These are phyloP conservation scores for Pyrus bretschneideri DNA, from an alignment of 306 rosid species.

Conservation along the genomic window DNA sequence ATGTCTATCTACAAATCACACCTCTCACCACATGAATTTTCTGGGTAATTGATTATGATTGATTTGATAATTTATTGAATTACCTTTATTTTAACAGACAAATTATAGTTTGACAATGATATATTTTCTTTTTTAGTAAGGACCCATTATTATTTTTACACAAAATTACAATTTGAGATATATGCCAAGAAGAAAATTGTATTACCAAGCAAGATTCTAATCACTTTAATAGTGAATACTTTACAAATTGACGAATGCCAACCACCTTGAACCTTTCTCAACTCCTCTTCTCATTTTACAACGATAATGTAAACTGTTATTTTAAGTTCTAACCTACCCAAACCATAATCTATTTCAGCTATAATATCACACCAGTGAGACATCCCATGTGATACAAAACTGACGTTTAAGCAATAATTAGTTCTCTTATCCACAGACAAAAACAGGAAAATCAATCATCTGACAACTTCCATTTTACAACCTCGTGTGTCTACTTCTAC, in stretches of 20 bases:
- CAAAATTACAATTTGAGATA: too few species aligned
- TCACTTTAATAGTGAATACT: not conserved
- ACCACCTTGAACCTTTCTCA: not conserved
- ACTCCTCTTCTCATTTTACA: not conserved
- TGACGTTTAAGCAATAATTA: slow-evolving; percentile 31
- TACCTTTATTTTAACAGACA: not conserved
- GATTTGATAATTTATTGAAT: not conserved
- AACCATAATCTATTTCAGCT: not conserved
- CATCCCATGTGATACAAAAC: slow-evolving; percentile 63
- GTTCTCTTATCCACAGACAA: slow-evolving; percentile 21
- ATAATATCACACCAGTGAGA: slow-evolving; percentile 21
- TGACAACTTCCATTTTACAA: slow-evolving; percentile 10
- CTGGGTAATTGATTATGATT: not conserved
- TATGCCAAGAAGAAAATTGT: not conserved
- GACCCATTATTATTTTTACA: not conserved
- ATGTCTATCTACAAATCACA: not conserved
- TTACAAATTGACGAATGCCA: not conserved
- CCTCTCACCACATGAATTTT: not conserved
- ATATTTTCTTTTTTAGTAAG: too few species aligned
- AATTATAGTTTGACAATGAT: too few species aligned
- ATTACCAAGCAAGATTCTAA: not conserved
- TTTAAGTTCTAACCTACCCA: not conserved
- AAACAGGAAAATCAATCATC: slow-evolving; percentile 14
- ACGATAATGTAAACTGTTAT: not conserved
- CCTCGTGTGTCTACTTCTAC: not conserved